A percentile compares a stretch with the other conserved stretches of the same genome.
Evolutionary conservation across 108 stramenopile species (phyloP).

Genomic region (Fistulifera pelliculosa): DNA sequence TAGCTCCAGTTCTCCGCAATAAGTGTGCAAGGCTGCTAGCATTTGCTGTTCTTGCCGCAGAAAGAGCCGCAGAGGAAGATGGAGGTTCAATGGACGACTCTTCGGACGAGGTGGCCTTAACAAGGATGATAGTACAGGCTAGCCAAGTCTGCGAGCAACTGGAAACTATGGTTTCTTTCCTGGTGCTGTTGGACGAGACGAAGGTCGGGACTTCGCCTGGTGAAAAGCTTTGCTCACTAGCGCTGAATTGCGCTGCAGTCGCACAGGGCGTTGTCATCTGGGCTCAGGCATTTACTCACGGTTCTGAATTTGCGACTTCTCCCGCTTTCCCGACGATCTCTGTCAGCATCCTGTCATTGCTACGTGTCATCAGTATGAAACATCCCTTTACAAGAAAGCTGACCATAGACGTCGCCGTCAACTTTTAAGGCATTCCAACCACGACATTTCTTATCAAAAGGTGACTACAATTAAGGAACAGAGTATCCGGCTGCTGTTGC

Average conservation of each 20-base stretch:
- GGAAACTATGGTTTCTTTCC: conserved; percentile 76
- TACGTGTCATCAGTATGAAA: conserved; percentile 43
- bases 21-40: conserved; percentile 71
- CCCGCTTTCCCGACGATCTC: conserved; percentile 69
- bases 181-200: conserved; percentile 18
- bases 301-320: conserved; percentile 56
- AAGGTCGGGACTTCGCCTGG: conserved; percentile 37
- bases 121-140: conserved; percentile 37
- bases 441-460: conserved; percentile 74
- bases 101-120: conserved; percentile 44
- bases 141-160: conserved; percentile 71
- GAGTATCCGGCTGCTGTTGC: conserved; percentile 60
- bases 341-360: conserved; percentile 66
- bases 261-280: conserved; percentile 74
- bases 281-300: conserved; percentile 54
- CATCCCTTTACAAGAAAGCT: conserved; percentile 63
- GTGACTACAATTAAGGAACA: conserved; percentile 83
- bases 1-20: conserved; percentile 22
- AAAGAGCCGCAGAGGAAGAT: conserved; percentile 21
- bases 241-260: conserved; percentile 51
- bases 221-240: conserved; percentile 47
- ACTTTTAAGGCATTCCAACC: conserved; percentile 67
- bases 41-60: conserved; percentile 50
- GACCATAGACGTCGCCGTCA: conserved; percentile 49
- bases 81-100: not conserved